Percentiles rank a stretch among this genome's conserved stretches.
Evolutionary conservation across 306 rosid species (phyloP).

Genomic region (Alnus rubra): DNA sequence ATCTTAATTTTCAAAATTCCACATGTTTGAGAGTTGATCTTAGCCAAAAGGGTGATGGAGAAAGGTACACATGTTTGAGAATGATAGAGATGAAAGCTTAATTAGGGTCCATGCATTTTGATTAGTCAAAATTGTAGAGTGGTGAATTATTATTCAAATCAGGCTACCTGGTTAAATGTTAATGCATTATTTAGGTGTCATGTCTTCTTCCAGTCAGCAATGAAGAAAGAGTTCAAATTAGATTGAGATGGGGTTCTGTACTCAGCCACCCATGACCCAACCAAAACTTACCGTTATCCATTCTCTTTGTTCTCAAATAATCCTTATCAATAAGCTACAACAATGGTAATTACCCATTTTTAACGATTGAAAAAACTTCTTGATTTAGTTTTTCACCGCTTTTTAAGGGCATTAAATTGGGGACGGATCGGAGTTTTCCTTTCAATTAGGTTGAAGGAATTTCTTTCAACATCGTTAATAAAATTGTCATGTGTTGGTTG

Average conservation of each 20-base stretch:
- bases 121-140: not conserved
- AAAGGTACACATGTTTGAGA: not conserved
- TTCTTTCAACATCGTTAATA: too few species aligned
- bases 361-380: too few species aligned
- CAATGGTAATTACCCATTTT: too few species aligned
- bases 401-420: too few species aligned
- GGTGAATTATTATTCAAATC: not conserved
- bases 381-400: too few species aligned
- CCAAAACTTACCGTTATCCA: not conserved
- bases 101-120: not conserved
- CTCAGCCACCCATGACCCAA: not conserved
- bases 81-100: not conserved
- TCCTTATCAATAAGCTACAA: too few species aligned
- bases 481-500: too few species aligned
- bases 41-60: not conserved
- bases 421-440: too few species aligned
- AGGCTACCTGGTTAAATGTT: not conserved
- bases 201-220: not conserved
- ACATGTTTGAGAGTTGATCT: not conserved
- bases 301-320: too few species aligned
- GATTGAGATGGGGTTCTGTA: not conserved
- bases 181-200: not conserved
- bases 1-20: not conserved
- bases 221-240: not conserved
- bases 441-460: too few species aligned